Evolutionary conservation across 352 stramenopile genomes (phyloP), one percentile per base, ranked within the genome.

Genomic region (Pythium brassicae): DNA sequence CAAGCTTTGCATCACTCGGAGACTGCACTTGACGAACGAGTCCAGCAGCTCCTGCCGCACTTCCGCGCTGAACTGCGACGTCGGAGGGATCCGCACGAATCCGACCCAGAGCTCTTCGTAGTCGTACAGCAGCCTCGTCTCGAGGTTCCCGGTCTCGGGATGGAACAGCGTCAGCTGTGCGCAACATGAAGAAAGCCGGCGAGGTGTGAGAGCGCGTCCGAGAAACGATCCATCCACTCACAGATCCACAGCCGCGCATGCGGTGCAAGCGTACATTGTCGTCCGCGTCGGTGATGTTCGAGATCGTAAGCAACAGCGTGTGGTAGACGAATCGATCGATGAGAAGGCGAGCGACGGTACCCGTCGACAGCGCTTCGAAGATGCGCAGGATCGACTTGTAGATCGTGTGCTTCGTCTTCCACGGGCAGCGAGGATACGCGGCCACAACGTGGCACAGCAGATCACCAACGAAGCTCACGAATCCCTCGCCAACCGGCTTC

Each of bases 71-170:
- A 42, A 59, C 47, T 27, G 53, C 26, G 22, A 58, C 23, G 32
- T 10, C 11, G n/a, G 3, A 19, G 57, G 35, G 4, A 42, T 35
- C 22, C 52, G 51, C 52, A 64, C 40, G 7, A 63, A 7, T 19
- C 50, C 57, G 22, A 63, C n/a, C 82, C 84, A 94, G 22, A 94
- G 75, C 1, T 67, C 65, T 63, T 91, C 80, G 44, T 86, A 92
- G 12, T 89, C 81, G 50, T 83, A 94, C 9, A 94, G 53, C 29
- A 92, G 70, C 23, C 85, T 85, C 50, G 78, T 86, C 48, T 87
- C 84, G 4, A 73, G 22, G 32, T 78, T 71, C 25, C 84, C 84
- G 8, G 84, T 92, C 29, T 92, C 82, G 1, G 82, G 84, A 47
- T 94, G 81, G 59, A 89, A 91, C 1, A 94, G 56, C 40, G 74